Base-by-base conservation (phyloP, 306 rosid species). In the Canavalia gladiata region DNA sequence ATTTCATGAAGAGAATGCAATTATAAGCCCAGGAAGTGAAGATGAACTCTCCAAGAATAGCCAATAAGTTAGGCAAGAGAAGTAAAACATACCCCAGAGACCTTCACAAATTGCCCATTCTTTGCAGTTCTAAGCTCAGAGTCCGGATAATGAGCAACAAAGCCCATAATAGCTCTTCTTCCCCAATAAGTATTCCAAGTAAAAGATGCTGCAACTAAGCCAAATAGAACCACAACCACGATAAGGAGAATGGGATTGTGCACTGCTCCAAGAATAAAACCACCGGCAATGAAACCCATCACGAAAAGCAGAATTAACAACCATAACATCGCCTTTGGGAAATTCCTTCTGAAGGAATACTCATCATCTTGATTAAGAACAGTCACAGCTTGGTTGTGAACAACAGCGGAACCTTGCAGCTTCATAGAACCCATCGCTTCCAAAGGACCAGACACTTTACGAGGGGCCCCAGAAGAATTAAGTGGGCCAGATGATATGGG, bases 261-360 rank as follows among this genome's bases (percentile, higher is more conserved):
- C 72, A 95, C 98, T 0, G 98, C 99, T 88, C 97, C 98, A 75
- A 93, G 93, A 85, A 95, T 95, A 86, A 95, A 95, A 83, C 98
- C 97, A 70, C 99, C 99, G 76, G 99, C 98, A 72, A 95, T 95
- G 89, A 95, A 93, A 74, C 99, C 98, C 98, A 95, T 95, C 81
- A 92, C 92, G 77, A 95, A 95, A 52, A 93, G 91, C 86, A 95
- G 91, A 88, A 93, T 75, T 85, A 95, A 90, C 68, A 89, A 89
- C 99, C 99, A 95, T 52, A 93, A 80, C 70, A 95, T 82, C 30
- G 94, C 86, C 89, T 88, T 95, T 9, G 99, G 96, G 77, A 95
- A 90, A 74, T 93, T 95, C 87, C 87, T 90, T 83, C 87, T 90
- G 83, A 95, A 95, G 72, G 98, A 93, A 78, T 87, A 95, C 46